Evolutionary conservation across 1,139 yeast species (phyloP), one percentile per base, ranked within the genome.

Genomic region (Suhomyces ambrosiae): DNA sequence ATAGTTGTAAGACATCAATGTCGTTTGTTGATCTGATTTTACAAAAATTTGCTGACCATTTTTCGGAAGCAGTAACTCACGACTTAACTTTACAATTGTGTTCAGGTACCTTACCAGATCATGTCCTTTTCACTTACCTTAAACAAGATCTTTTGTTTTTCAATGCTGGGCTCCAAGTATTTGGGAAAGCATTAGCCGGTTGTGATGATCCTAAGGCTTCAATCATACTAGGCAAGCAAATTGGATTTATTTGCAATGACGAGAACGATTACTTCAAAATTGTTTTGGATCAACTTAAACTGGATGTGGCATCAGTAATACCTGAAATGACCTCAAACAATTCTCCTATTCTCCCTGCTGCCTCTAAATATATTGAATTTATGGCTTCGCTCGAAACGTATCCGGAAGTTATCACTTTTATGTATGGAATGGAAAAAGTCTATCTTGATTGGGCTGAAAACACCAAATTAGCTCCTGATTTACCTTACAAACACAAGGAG

Each of bases 371-470:
- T 41, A 51, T 73, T 19, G 56, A 61, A 1, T 63, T 56, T 28
- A 50, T 76, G 43, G 52, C 54, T 3, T 50, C 61, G 13, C 51
- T 71, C 33, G 42, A 45, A 1, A 61, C 72, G 0, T 77, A 76
- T 44, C 58, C 65, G 3, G 71, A 74, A 44, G 35, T 74, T n/a
- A 60, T 76, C 23, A 74, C 80, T 1, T 63, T 64, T 29, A 47
- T 66, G 36, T 76, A 67, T 52, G 62, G 67, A 11, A 72, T 76
- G 71, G 82, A 77, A 45, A 65, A 66, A 33, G 73, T 74, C 2
- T 77, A 77, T 44, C 61, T 74, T 30, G 72, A 67, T 11, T 77
- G 82, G 82, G 80, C 80, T 1, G 64, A 67, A 26, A 40, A 33
- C 4, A 54, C 50, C 1, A 36, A 40, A 1, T 50, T 63, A 7